Evolutionary conservation across 768 basidiomycete genomes (phyloP), one percentile per base, ranked within the genome.

Genomic region (Suillus decipiens): DNA sequence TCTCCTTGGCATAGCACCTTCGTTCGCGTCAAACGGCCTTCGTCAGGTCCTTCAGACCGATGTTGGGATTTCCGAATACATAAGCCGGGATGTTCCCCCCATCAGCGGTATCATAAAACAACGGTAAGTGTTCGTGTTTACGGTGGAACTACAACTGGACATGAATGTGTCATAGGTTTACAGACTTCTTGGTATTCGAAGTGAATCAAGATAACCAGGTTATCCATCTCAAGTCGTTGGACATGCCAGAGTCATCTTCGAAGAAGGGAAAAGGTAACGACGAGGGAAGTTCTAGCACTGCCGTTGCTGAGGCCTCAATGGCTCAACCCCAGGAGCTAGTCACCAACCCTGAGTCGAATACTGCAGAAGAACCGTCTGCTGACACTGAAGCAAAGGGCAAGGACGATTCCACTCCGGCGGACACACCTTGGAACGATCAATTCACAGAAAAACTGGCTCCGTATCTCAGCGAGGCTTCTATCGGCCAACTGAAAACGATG

Each of bases 41-140:
- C 84, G 85, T 65, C 87, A 88, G 60, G 72, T 87, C 36, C 74
- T 79, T 66, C 95, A 97, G 73, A 80, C 82, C 7, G 89, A 96
- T 72, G 95, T 97, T 37, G 95, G 95, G 2, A 96, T 98, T 47
- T 90, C 92, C 5, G 89, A 93, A 72, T 96, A 95, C 73, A 84
- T 95, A 66, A 84, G 85, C 22, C 80, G 80, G 12, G 85, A 85
- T 63, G 83, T 90, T 28, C 82, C 88, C 4, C 85, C 85, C 71
- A 87, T 99, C 66, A 84, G 89, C 59, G 96, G 93, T 5, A 96
- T 99, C 70, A 98, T 99, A 75, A 99, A 99, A 77, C 96, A 99
- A 78, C 83, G 96, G 96, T 95, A 63, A 65, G 84, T 71, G 14
- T 22, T 39, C 47, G 22, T 24, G 12, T 55, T 5, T 39, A 41